Percentiles rank a stretch among this genome's conserved stretches.
Conservation (phyloP, 108 stramenopile genomes). For the Cylindrotheca closterium region DNA sequence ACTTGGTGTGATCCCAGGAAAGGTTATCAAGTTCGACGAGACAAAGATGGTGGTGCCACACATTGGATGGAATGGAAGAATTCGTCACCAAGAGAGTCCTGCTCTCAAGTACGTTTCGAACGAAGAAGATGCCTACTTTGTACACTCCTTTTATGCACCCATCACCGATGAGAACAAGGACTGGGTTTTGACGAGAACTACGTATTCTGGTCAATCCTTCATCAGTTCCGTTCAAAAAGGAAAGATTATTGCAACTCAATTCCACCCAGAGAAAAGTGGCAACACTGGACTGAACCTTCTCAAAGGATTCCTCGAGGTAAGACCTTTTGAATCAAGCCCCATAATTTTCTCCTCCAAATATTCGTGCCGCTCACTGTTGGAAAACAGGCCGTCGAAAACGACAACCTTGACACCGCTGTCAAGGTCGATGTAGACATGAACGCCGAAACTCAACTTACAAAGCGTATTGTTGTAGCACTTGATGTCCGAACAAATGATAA, state of each 20-base stretch:
- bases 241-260: slow-evolving; percentile 92
- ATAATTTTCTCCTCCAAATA: neutral
- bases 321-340: slow-evolving; percentile 5
- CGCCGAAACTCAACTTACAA: slow-evolving; percentile 60
- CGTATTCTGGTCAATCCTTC: slow-evolving; percentile 84
- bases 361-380: neutral
- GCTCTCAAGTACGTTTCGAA: slow-evolving; percentile 58
- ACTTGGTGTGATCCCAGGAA: slow-evolving; percentile 92
- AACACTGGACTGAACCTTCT: slow-evolving; percentile 82
- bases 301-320: slow-evolving; percentile 81
- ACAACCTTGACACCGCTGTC: slow-evolving; percentile 54
- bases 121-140: slow-evolving; percentile 88
- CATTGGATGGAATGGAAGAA: slow-evolving; percentile 98
- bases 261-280: slow-evolving; percentile 99
- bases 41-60: slow-evolving; percentile 85
- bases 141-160: slow-evolving; percentile 94
- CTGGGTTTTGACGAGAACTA: slow-evolving; percentile 89
- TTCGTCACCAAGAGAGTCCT: slow-evolving; percentile 70
- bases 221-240: slow-evolving; percentile 90
- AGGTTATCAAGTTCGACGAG: slow-evolving; percentile 81
- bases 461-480: slow-evolving; percentile 94
- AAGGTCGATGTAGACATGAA: slow-evolving; percentile 42
- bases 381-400: slow-evolving; percentile 72
- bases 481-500: slow-evolving; percentile 96
- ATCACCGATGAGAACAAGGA: slow-evolving; percentile 72